Percentiles rank a stretch among this genome's conserved stretches.
phyloP scores from a whole-genome alignment of 208 protist species.

The Trichomonas tenax region DNA sequence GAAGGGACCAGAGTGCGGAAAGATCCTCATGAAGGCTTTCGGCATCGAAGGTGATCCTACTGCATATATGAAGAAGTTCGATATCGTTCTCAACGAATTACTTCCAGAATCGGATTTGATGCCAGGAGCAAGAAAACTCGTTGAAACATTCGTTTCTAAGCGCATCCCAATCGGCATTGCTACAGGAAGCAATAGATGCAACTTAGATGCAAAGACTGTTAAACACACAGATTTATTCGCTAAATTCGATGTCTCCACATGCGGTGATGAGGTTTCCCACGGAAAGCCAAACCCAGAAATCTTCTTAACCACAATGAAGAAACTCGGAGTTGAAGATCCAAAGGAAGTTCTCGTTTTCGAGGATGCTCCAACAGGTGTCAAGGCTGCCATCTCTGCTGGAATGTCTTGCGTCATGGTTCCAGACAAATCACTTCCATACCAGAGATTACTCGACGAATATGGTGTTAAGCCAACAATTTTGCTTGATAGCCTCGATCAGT shows the following conservation, averaged over 20 bases:
- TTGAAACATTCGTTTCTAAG: neutral
- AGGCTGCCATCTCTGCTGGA: neutral
- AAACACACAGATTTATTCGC: neutral
- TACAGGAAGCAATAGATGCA: neutral
- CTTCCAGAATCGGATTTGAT: neutral
- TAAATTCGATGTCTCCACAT: neutral
- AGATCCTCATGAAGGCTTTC: neutral
- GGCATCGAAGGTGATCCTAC: neutral
- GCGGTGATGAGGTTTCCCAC: neutral
- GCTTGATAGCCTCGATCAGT: neutral
- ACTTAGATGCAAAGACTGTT: neutral
- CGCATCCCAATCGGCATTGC: neutral
- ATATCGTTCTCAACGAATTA: neutral
- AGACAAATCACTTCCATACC: neutral
- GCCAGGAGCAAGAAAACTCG: neutral
- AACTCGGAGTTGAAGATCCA: neutral
- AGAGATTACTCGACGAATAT: neutral
- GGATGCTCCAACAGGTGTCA: constrained; percentile 7
- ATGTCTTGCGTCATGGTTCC: neutral
- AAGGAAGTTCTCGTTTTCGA: neutral
- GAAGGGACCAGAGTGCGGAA: neutral
- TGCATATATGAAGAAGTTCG: neutral
- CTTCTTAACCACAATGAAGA: constrained; percentile 5
- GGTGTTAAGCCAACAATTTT: neutral
- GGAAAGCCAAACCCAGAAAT: constrained; percentile 14